Conservation (phyloP, 1,139 yeast species). For the Magnusiomyces magnusii region DNA sequence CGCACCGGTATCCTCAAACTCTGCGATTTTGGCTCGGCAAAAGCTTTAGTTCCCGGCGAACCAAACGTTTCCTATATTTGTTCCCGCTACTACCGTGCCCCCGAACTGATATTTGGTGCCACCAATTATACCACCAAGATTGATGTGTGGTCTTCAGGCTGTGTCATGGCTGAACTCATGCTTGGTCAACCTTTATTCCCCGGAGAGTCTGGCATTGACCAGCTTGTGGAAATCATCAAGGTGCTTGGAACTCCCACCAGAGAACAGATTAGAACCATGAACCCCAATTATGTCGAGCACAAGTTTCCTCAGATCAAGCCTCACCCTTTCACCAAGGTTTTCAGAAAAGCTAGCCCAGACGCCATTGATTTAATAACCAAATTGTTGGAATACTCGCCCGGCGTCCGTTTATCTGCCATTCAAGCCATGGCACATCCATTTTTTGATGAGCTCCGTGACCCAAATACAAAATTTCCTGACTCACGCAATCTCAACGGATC, state of each 20-base stretch:
- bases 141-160: constrained; percentile 97
- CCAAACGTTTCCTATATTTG: constrained; percentile 96
- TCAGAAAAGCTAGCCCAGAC: constrained; percentile 55
- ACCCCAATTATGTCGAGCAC: constrained; percentile 96
- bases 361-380: constrained; percentile 54
- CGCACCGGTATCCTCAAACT: constrained; percentile 74
- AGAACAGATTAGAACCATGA: constrained; percentile 91
- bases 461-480: constrained; percentile 48
- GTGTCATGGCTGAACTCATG: constrained; percentile 95
- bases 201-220: constrained; percentile 97
- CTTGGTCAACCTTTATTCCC: constrained; percentile 96
- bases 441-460: constrained; percentile 65
- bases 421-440: constrained; percentile 63
- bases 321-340: constrained; percentile 78
- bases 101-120: constrained; percentile 86
- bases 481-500: constrained; percentile 34
- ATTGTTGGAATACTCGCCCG: constrained; percentile 70
- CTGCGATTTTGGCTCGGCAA: constrained; percentile 99
- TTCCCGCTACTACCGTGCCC: constrained; percentile 94
- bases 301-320: constrained; percentile 95
- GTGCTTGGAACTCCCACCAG: constrained; percentile 92
- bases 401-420: constrained; percentile 58
- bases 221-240: constrained; percentile 91
- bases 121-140: constrained; percentile 93
- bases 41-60: constrained; percentile 78